A percentile compares a stretch with the other conserved stretches of the same genome.
These are phyloP conservation scores for Syncephalis plumigaleata DNA, from an alignment of 371 early-diverging fungal species.

Conservation along the genomic window DNA sequence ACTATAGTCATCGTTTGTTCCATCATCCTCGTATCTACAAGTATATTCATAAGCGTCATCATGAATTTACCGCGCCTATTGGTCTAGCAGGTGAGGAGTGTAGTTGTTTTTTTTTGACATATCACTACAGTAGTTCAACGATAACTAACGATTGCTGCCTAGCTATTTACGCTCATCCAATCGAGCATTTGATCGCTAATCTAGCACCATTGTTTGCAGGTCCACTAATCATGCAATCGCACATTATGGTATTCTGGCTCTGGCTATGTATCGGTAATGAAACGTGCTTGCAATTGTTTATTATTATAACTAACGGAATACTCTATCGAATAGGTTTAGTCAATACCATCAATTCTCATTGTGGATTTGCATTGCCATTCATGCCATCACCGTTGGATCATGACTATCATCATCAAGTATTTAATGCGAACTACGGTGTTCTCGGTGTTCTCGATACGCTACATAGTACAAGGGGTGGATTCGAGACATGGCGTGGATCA, in stretches of 20 bases:
- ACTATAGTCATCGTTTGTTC: constrained; percentile 31
- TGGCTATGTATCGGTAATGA: constrained; percentile 26
- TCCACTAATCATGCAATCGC: constrained; percentile 25
- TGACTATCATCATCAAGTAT: constrained; percentile 48
- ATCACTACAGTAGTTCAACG: too few species aligned
- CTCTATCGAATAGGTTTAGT: constrained; percentile 13
- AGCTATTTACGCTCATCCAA: constrained; percentile 33
- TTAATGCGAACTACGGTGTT: constrained; percentile 39
- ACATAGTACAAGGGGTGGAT: constrained; percentile 19
- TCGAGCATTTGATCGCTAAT: constrained; percentile 30
- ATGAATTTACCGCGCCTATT: constrained; percentile 36
- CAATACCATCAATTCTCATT: constrained; percentile 41
- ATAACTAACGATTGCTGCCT: background rate
- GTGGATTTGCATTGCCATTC: constrained; percentile 35
- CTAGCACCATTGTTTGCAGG: constrained; percentile 27
- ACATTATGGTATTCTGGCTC: constrained; percentile 24
- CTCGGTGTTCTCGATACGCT: constrained; percentile 22
- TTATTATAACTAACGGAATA: background rate
- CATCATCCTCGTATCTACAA: constrained; percentile 27
- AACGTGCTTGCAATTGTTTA: too few species aligned
- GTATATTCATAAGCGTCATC: constrained; percentile 35
- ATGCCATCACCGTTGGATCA: constrained; percentile 29
- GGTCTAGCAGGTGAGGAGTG: constrained; percentile 25
- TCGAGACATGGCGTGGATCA: constrained; percentile 10
- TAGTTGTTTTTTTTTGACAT: background rate